Conservation (phyloP, 805 yeast species). For the Yarrowia divulgata region DNA sequence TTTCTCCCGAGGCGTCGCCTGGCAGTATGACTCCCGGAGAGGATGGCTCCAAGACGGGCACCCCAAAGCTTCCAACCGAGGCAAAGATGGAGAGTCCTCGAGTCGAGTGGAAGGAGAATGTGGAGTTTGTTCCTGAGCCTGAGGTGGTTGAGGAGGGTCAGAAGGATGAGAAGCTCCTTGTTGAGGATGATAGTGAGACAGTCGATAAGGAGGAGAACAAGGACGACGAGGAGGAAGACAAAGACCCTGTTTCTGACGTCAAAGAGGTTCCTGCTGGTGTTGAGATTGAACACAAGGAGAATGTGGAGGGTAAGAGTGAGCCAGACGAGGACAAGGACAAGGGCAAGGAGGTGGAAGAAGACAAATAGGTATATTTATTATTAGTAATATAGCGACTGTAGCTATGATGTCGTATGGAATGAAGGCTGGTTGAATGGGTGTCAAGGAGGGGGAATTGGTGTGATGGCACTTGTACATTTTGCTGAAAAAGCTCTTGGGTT, state of each 20-base stretch:
- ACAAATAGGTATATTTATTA: slow-evolving; percentile 13
- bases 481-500: not conserved
- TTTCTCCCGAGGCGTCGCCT: slow-evolving; percentile 24
- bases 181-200: not conserved
- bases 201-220: not conserved
- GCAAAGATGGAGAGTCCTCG: slow-evolving; percentile 7
- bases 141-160: not conserved
- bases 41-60: not conserved
- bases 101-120: slow-evolving; percentile 18
- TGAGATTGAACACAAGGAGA: slow-evolving; percentile 21
- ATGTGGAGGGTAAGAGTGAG: not conserved
- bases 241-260: not conserved
- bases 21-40: slow-evolving; percentile 29
- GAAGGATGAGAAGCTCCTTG: not conserved
- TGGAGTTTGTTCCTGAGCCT: not conserved
- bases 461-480: not conserved
- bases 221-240: not conserved
- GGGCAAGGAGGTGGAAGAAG: slow-evolving; percentile 13
- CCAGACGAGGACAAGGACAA: too few relatives aligned
- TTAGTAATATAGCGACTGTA: not conserved
- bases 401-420: too few relatives aligned
- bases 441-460: too few relatives aligned
- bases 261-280: slow-evolving; percentile 18
- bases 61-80: not conserved
- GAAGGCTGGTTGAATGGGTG: too few relatives aligned